Conservation (phyloP, 345 rosid species). For the Gossypium anomalum region DNA sequence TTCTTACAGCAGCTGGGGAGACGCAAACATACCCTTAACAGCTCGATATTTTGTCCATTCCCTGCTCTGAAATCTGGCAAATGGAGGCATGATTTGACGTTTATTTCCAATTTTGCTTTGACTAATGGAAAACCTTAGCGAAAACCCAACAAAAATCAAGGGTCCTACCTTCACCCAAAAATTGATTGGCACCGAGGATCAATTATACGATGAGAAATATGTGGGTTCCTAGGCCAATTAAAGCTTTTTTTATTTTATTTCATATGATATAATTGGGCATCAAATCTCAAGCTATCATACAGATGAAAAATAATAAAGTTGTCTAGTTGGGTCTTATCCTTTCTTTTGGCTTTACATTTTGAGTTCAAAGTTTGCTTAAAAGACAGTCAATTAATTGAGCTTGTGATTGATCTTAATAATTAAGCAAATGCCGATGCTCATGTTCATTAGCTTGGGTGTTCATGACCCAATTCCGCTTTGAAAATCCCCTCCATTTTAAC, state of each 20-base stretch:
- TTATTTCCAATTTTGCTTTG: conserved; percentile 1
- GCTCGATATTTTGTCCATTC: not conserved
- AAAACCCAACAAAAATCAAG: not conserved
- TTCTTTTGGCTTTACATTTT: not conserved
- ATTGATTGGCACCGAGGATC: not conserved
- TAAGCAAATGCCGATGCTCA: not conserved
- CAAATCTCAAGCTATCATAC: conserved; percentile 5
- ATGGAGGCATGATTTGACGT: conserved; percentile 1
- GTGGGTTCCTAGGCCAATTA: conserved; percentile 1
- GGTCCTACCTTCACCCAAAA: conserved; percentile 2
- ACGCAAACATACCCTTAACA: not conserved
- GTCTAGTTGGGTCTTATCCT: conserved; percentile 9
- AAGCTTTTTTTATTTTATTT: not conserved
- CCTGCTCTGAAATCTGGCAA: not conserved
- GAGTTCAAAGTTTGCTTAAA: conserved; percentile 6
- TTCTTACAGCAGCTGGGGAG: not conserved
- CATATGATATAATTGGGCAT: not conserved
- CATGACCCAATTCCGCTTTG: not conserved
- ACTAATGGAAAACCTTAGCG: not conserved
- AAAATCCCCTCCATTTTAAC: not conserved
- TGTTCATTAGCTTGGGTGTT: not conserved
- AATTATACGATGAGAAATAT: not conserved
- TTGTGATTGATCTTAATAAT: not conserved
- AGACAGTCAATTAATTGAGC: conserved; percentile 2
- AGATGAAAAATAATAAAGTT: not conserved